Percentiles rank a stretch among this genome's conserved stretches.
Evolutionary conservation across 495 filamentous ascomycete genomes (phyloP).

Genomic region (Geoglossum glabrum): DNA sequence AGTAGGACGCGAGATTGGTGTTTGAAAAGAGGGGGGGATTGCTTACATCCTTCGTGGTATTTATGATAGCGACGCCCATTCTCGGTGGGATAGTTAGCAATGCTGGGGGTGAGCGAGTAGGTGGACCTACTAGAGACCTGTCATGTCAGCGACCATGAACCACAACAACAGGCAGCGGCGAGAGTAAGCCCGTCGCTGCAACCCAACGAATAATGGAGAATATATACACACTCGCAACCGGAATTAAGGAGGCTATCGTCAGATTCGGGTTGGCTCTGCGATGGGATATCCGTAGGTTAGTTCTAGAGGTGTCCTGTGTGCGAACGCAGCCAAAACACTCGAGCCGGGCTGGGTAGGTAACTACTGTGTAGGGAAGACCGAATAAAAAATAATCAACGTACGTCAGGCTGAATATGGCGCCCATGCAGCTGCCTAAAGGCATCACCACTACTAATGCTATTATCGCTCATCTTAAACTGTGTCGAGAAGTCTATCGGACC

Average conservation of each 20-base stretch:
- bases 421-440: neutral
- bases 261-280: neutral
- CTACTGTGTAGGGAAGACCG: too few relatives aligned
- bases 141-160: neutral
- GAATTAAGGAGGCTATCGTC: neutral
- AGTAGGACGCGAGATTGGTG: too few relatives aligned
- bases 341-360: too few relatives aligned
- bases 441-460: neutral
- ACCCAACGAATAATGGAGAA: too few relatives aligned
- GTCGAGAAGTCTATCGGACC: neutral
- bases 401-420: neutral
- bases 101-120: neutral
- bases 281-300: neutral
- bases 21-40: too few relatives aligned
- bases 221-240: neutral
- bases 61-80: slow-evolving; percentile 6
- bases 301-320: too few relatives aligned
- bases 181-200: too few relatives aligned
- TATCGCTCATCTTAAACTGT: neutral
- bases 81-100: slow-evolving; percentile 4
- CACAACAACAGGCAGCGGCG: neutral
- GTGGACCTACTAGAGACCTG: neutral
- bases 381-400: neutral
- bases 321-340: too few relatives aligned
- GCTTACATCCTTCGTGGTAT: slow-evolving; percentile 5